phyloP scores from a whole-genome alignment of 257 asterid genomes.

The Jacaranda copaia region DNA sequence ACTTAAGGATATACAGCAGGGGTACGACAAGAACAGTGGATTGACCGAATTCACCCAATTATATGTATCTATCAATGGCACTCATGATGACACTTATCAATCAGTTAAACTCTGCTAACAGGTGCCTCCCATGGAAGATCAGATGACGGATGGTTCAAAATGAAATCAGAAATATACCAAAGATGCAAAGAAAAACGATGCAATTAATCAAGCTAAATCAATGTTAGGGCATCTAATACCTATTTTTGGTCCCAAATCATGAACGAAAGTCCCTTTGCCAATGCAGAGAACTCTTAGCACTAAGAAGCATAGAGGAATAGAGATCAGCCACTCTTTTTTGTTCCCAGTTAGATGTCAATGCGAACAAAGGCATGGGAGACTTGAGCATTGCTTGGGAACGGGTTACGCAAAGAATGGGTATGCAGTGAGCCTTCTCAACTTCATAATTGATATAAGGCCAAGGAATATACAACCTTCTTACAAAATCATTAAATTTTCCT shows the following conservation, averaged over 20 bases:
- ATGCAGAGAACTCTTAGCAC: too few relatives aligned
- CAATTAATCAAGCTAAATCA: neutral
- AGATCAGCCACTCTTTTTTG: too few relatives aligned
- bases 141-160: constrained; percentile 1
- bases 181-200: neutral
- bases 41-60: neutral
- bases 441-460: neutral
- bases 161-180: neutral
- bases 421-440: neutral
- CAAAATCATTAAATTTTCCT: neutral
- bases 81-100: neutral
- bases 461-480: neutral
- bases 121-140: neutral
- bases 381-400: neutral
- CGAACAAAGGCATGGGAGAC: too few relatives aligned
- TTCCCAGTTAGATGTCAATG: too few relatives aligned
- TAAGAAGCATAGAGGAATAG: too few relatives aligned
- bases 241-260: too few relatives aligned
- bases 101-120: neutral
- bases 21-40: neutral
- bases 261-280: too few relatives aligned
- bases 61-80: neutral
- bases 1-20: neutral
- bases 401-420: neutral
- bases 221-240: neutral